Conservation (phyloP, 768 basidiomycete genomes). For the Tylopilus sp. region DNA sequence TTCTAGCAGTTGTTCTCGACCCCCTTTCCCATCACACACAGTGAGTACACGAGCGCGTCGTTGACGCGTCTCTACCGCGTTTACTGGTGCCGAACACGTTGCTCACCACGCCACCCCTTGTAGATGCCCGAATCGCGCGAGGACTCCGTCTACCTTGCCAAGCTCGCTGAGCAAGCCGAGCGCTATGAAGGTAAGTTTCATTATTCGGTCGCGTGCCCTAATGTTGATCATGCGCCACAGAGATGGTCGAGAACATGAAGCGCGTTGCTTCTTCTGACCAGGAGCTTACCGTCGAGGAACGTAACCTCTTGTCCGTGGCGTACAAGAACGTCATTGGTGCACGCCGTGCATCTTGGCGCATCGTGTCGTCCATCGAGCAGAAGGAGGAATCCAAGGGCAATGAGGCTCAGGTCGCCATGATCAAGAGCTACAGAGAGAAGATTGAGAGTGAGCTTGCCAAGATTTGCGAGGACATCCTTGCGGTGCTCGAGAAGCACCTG, state of each 20-base stretch:
- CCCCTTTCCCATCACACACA: conserved; percentile 30
- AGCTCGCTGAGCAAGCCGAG: conserved; percentile 99
- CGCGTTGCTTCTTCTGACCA: conserved; percentile 95
- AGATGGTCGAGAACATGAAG: conserved; percentile 99
- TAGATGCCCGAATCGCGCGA: conserved; percentile 83
- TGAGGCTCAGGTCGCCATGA: conserved; percentile 93
- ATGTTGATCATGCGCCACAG: conserved; percentile 35
- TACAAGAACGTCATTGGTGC: conserved; percentile 99
- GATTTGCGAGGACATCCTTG: conserved; percentile 98
- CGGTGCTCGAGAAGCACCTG: conserved; percentile 96
- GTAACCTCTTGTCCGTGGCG: conserved; percentile 94
- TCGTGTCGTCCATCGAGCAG: conserved; percentile 97
- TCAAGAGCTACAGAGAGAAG: conserved; percentile 97
- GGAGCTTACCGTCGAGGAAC: conserved; percentile 97
- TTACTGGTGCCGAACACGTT: conserved; percentile 11
- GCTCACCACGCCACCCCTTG: conserved; percentile 10
- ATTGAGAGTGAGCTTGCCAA: conserved; percentile 95
- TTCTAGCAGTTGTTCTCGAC: conserved; percentile 15
- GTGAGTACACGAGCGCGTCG: conserved; percentile 42
- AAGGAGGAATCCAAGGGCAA: conserved; percentile 99
- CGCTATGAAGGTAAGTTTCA: conserved; percentile 85
- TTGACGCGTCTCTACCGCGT: conserved; percentile 35
- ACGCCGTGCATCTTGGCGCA: conserved; percentile 96
- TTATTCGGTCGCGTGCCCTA: conserved; percentile 12
- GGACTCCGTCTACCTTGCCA: conserved; percentile 99